Evolutionary conservation across 1,284 basidiomycete species (phyloP), one percentile per base, ranked within the genome.

Genomic region (Cutaneotrichosporon sp.): DNA sequence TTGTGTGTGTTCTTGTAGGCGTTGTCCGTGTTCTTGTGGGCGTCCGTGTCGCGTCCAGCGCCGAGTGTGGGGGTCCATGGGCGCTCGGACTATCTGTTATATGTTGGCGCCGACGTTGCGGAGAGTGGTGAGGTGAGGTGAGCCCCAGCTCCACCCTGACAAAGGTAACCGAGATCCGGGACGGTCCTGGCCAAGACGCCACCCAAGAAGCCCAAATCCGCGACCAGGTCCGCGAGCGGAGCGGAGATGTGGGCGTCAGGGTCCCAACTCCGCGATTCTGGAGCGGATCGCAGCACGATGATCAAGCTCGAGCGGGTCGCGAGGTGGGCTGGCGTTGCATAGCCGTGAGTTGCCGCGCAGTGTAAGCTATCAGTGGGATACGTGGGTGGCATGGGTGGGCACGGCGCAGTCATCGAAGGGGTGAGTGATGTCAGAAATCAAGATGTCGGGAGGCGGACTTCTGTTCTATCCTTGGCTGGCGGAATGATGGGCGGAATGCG

Each of bases 221-320:
- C n/a, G 29, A 29, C 9, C 29, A 29, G 9, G 9, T 29, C 24
- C 45, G 14, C 7, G n/a, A 13, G 9, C 45, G 45, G 45, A 20
- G 20, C 45, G 45, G 45, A 46, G 45, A 9, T 46, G 45, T 22
- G 45, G n/a, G 18, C 45, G n/a, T n/a, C 45, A n/a, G n/a, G 45
- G 13, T 11, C 11, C 45, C 45, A 22, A 46, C 45, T 11, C n/a
- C 29, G 29, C 29, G 45, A 25, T 14, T 5, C 6, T n/a, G 36
- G 18, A 14, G 36, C 36, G 36, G 36, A 38, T 38, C 36, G 29
- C 29, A 9, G 9, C 29, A 29, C 9, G 5, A 29, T 29, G 29
- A 9, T 9, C 29, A 29, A 9, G 29, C n/a, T n/a, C n/a, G n/a
- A n/a, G n/a, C n/a, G n/a, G n/a, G n/a, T n/a, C n/a, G n/a, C n/a